Base-by-base conservation (phyloP, 139 green algal species). In the Coelastrella sp. region DNA sequence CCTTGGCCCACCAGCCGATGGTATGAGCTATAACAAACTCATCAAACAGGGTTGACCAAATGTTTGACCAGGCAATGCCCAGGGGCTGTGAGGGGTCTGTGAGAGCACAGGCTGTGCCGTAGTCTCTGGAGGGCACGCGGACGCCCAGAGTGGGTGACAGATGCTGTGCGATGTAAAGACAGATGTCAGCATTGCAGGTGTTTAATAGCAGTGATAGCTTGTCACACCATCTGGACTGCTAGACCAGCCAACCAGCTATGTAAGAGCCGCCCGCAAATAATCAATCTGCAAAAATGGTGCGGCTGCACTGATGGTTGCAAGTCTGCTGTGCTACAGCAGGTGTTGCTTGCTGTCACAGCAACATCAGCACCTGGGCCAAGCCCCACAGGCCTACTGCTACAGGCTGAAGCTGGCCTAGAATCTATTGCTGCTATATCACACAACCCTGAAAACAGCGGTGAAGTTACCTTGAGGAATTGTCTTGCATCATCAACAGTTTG, bases 21-120 rank as follows among this genome's bases (percentile, higher is more conserved):
- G 95, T 94, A 95, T 99, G 97, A 1, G 97, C 97, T 17, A 99
- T 57, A 4, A 99, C 96, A 94, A 99, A 99, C 93, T 98, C 97
- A 90, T 99, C 97, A 74, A 97, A 95, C 17, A 99, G 54, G 0
- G 97, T 98, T 83, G 73, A 74, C 65, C 5, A 20, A 8, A 87
- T 59, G 22, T 87, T 87, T n/a, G 82, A 87, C 95, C 57, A 97
- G 81, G 76, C 92, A 87, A 76, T 94, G 22, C 47, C 95, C 96
- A 0, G 95, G 94, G 59, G 95, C 95, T 58, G 11, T 80, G 23
- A 80, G 74, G 74, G 7, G 8, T 80, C 23, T 59, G 6, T 17
- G 3, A 80, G 23, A 80, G 11, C 4, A 58, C 74, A 80, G 20
- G 74, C 95, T 22, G 61, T 84, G 4, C 95, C 97, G 77, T 99